phyloP scores from a whole-genome alignment of 768 basidiomycete species.

The Scleroderma citrinum region DNA sequence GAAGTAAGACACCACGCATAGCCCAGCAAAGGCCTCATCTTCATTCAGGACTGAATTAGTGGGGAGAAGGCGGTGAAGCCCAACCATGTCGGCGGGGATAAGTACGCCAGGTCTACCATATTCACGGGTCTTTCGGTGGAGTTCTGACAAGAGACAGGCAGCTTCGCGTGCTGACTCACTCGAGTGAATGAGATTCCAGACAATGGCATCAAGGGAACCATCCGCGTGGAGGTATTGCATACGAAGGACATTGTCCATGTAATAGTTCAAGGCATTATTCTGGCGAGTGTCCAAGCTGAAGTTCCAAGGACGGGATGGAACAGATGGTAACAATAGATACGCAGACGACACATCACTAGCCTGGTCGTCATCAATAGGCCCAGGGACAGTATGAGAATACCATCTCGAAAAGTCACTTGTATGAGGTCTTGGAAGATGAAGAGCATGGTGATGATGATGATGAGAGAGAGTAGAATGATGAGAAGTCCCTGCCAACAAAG shows the following conservation, averaged over 20 bases:
- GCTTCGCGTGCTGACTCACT: slow-evolving; percentile 49
- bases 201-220: slow-evolving; percentile 37
- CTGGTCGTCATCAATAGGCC: slow-evolving; percentile 10
- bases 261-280: slow-evolving; percentile 31
- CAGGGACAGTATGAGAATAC: slow-evolving; percentile 7
- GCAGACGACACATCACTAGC: slow-evolving; percentile 18
- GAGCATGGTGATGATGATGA: neutral
- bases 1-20: slow-evolving; percentile 70
- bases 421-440: slow-evolving; percentile 22
- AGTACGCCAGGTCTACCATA: slow-evolving; percentile 13
- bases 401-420: slow-evolving; percentile 22
- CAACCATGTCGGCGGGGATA: slow-evolving; percentile 22
- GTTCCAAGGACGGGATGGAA: slow-evolving; percentile 12
- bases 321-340: slow-evolving; percentile 6
- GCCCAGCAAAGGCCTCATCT: slow-evolving; percentile 73
- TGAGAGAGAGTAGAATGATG: slow-evolving; percentile 11
- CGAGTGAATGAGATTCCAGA: slow-evolving; percentile 45
- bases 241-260: slow-evolving; percentile 56
- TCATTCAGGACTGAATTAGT: slow-evolving; percentile 32
- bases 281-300: slow-evolving; percentile 11
- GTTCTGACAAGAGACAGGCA: slow-evolving; percentile 55
- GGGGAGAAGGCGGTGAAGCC: slow-evolving; percentile 14
- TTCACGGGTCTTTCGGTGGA: slow-evolving; percentile 38
- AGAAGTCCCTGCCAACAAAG: slow-evolving; percentile 44
- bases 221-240: slow-evolving; percentile 70